Evolutionary conservation across 139 green algal species (phyloP).

Genomic region (Picochlorum costavermella): DNA sequence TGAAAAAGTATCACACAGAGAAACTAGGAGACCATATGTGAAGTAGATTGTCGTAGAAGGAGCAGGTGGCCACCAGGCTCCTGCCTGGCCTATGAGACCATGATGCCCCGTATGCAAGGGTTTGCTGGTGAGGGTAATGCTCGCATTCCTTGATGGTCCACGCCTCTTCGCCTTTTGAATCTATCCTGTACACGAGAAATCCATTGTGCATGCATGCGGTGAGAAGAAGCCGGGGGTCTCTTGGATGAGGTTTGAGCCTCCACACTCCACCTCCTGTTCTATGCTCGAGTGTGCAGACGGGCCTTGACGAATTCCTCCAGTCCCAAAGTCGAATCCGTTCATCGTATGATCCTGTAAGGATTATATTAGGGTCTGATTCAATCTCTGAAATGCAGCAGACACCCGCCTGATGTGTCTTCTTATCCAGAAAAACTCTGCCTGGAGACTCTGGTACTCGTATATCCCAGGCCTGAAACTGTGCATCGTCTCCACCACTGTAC

Average conservation of each 20-base stretch:
- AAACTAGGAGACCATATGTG: slow-evolving; percentile 21
- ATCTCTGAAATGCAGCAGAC: slow-evolving; percentile 69
- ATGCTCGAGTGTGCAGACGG: slow-evolving; percentile 27
- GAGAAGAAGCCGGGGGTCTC: slow-evolving; percentile 41
- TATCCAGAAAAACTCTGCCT: slow-evolving; percentile 5
- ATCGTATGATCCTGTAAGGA: slow-evolving; percentile 82
- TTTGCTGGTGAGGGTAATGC: slow-evolving; percentile 28
- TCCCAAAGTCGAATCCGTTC: slow-evolving; percentile 78
- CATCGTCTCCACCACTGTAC: slow-evolving; percentile 64
- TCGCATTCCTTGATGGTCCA: neutral
- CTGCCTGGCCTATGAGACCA: slow-evolving; percentile 19
- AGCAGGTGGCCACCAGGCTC: slow-evolving; percentile 11
- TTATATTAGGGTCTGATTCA: slow-evolving; percentile 32
- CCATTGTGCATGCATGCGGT: slow-evolving; percentile 80
- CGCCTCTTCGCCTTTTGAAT: neutral
- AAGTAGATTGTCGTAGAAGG: slow-evolving; percentile 42
- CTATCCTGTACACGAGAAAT: slow-evolving; percentile 36
- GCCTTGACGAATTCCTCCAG: slow-evolving; percentile 20
- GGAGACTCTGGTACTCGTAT: neutral
- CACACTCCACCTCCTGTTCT: slow-evolving; percentile 71
- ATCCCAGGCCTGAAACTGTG: slow-evolving; percentile 54
- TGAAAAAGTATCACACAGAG: no score
- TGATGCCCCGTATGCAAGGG: slow-evolving; percentile 36
- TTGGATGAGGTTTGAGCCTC: slow-evolving; percentile 68
- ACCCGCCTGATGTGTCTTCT: slow-evolving; percentile 56